Conservation (phyloP, 1,139 yeast genomes). For the Casaregolazyma lundiana region DNA sequence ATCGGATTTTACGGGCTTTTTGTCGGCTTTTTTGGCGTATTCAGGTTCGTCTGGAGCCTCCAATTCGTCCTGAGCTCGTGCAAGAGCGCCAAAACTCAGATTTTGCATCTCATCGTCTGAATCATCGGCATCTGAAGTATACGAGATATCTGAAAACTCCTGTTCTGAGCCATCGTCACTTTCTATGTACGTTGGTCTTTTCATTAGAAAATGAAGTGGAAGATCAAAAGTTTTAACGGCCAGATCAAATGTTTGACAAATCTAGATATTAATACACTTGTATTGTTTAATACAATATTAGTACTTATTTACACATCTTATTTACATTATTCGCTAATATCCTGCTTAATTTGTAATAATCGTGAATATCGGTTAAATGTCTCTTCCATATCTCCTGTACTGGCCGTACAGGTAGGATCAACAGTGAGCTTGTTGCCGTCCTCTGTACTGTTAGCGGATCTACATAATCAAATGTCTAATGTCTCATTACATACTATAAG, state of each 20-base stretch:
- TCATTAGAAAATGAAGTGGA: neutral
- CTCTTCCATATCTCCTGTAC: slow-evolving; percentile 33
- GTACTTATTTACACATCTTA: slow-evolving; percentile 8
- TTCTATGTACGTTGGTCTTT: slow-evolving; percentile 12
- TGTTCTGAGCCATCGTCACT: slow-evolving; percentile 27
- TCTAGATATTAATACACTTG: too few species aligned
- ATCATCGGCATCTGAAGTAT: neutral
- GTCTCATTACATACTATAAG: slow-evolving; percentile 45
- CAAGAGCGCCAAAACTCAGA: slow-evolving; percentile 57
- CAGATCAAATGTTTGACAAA: neutral
- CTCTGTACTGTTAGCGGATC: slow-evolving; percentile 31
- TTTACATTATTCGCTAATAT: slow-evolving; percentile 24
- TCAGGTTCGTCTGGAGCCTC: slow-evolving; percentile 17
- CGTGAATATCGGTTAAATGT: slow-evolving; percentile 53
- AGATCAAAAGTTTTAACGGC: too few species aligned
- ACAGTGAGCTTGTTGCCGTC: slow-evolving; percentile 70
- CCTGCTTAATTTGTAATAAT: slow-evolving; percentile 49
- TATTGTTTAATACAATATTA: neutral
- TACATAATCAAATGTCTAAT: neutral
- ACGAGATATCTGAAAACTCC: neutral
- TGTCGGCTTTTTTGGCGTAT: slow-evolving; percentile 20
- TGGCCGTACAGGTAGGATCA: slow-evolving; percentile 52
- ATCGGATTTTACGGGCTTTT: slow-evolving; percentile 22
- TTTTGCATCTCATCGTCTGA: slow-evolving; percentile 28
- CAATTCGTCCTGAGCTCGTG: slow-evolving; percentile 47